Base-by-base conservation (phyloP, 75 land plant genomes). In the Azolla pinnata region DNA sequence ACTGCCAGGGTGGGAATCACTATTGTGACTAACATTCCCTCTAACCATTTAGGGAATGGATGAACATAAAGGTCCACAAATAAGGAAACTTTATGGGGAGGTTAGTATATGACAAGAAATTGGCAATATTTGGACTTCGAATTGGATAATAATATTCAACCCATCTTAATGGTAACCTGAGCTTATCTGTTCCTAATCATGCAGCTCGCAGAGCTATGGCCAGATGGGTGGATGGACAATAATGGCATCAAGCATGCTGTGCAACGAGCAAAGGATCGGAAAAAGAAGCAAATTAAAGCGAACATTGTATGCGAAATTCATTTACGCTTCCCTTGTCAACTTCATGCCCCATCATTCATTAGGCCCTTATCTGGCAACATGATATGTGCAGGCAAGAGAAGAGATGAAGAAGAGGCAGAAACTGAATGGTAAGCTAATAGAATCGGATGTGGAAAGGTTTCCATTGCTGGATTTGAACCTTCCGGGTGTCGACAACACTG, bases 151-250 rank as follows among this genome's bases (percentile, higher is more conserved):
- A n/a, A n/a, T n/a, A n/a, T n/a, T n/a, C n/a, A n/a, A n/a, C n/a
- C n/a, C n/a, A n/a, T n/a, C n/a, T n/a, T n/a, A n/a, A n/a, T n/a
- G n/a, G n/a, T n/a, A n/a, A n/a, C n/a, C n/a, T n/a, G n/a, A n/a
- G n/a, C n/a, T n/a, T n/a, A 35, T 35, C 40, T 35, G 5, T 5
- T 5, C 40, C 40, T 5, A 16, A 3, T 32, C 33, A 23, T 67
- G n/a, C 78, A 92, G 97, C 87, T 92, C 29, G 97, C 97, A 40
- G 84, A 81, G 63, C 61, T 88, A 33, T 92, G 97, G 97, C 97
- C 97, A 58, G 72, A 72, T 65, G 95, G 95, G 40, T 70, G 61
- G 54, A 92, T 92, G 88, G 95, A 92, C 65, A 84, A 79, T 46
- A 67, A 76, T 62, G 95, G 88, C 60, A 84, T 91, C 26, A 91